Evolutionary conservation across 2,329 filamentous ascomycete species (phyloP), one percentile per base, ranked within the genome.

Genomic region (Paracorniculantispora psalliotae): DNA sequence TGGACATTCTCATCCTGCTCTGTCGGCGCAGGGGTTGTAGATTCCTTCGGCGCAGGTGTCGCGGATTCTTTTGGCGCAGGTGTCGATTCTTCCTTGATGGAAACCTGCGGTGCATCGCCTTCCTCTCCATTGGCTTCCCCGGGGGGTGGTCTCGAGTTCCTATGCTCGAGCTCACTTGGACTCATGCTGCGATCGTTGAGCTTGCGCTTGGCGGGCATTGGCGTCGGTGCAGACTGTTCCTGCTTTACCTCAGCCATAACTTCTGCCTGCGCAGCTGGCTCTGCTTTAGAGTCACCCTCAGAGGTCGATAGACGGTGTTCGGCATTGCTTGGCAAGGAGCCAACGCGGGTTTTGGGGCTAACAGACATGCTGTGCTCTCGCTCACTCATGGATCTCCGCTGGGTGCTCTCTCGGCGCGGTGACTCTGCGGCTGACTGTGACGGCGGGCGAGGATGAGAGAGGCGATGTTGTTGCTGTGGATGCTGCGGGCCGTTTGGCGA

Each of bases 341-440:
- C 75, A 17, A 87, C 75, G 63, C 82, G 79, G 37, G 89, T 91
- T 74, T 91, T 92, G 30, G 91, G 90, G 69, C 89, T 93, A 53
- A 93, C 84, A 67, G 89, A 92, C 56, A 88, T 72, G 69, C 87
- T 90, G 52, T 82, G 78, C 62, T 90, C 89, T 66, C 88, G 82
- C 58, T 91, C 87, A 63, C 80, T 80, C 51, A 80, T 79, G 46
- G 81, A 80, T 60, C 80, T 76, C 46, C 80, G 78, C 68, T 82
- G 72, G 71, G 76, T 76, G 62, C 77, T 77, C 62, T 79, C 76
- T 41, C 70, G 66, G 21, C 67, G 67, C 19, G 73, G 69, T 37
- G 74, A 73, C 54, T 81, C 79, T 71, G 80, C 78, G 51, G 73
- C 69, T 63, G 73, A 73, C 58, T 79, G 73, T 55, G 72, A 74